Base-by-base conservation (phyloP, 1,284 basidiomycete genomes). In the Testicularia cyperi region DNA sequence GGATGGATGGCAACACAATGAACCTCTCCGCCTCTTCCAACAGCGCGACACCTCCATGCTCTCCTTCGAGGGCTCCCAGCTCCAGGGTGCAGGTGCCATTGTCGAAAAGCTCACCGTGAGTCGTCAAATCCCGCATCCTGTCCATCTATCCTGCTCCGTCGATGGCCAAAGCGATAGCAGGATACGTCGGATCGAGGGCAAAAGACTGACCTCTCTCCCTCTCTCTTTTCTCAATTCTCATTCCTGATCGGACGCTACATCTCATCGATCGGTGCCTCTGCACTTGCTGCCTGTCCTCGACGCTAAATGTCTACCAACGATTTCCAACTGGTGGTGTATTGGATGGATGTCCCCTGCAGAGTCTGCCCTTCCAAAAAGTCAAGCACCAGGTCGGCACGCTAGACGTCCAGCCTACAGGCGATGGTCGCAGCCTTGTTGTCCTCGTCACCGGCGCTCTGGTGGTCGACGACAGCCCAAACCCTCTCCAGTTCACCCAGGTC, bases 11-110 rank as follows among this genome's bases (percentile, higher is more conserved):
- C n/a, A n/a, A n/a, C n/a, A n/a, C n/a, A n/a, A n/a, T n/a, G n/a
- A n/a, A n/a, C n/a, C n/a, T n/a, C n/a, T n/a, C n/a, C n/a, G n/a
- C n/a, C n/a, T n/a, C n/a, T n/a, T 54, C 2, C 29, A 7, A 18
- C 75, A 97, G 94, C 84, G 92, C 60, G 80, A 82, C 22, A 55
- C 77, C 40, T 97, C 92, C 18, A 96, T 95, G 90, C 80, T 98
- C 70, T 85, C 87, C 9, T 98, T 85, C 79, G 92, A 98, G 80
- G 83, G 84, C 18, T 54, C 76, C 25, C 85, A 82, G 42, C 79
- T 86, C 60, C 80, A 83, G 52, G 90, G 92, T 21, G 79, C 74
- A 0, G 25, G 41, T 0, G 73, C 68, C 19, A 94, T 96, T 77
- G 74, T 82, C n/a, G 85, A 88, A 74, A 95, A 96, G 79, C 82